phyloP scores from a whole-genome alignment of 129 eudicot species.

The Cynara cardunculus region DNA sequence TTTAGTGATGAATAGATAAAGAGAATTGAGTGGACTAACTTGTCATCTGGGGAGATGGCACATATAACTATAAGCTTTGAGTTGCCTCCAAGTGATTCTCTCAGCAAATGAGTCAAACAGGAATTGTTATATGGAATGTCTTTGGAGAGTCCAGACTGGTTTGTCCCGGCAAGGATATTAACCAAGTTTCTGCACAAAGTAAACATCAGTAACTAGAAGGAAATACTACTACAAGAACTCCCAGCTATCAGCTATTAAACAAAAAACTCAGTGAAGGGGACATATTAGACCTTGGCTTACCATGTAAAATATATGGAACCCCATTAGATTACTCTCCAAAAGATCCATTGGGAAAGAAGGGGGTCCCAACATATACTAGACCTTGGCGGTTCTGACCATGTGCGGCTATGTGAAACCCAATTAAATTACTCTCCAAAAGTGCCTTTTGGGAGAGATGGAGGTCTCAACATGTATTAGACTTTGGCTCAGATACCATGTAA shows the following conservation, averaged over 20 bases:
- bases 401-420: no score
- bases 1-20: not conserved
- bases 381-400: not conserved
- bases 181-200: constrained; percentile 72
- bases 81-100: constrained; percentile 95
- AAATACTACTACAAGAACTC: not conserved
- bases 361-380: not conserved
- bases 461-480: no score
- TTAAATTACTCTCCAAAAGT: no score
- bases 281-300: no score
- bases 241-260: not conserved
- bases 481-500: no score
- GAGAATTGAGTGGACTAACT: constrained; percentile 34
- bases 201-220: not conserved
- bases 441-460: no score
- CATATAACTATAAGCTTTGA: constrained; percentile 88
- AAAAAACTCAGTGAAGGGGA: not conserved
- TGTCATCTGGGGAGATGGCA: constrained; percentile 74
- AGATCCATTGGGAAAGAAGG: not conserved
- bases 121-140: constrained; percentile 62
- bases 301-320: not conserved
- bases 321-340: not conserved
- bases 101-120: constrained; percentile 73
- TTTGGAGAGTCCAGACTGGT: constrained; percentile 39
- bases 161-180: constrained; percentile 62